Conservation (phyloP, 352 stramenopile genomes). For the Blastocystis sp. region DNA sequence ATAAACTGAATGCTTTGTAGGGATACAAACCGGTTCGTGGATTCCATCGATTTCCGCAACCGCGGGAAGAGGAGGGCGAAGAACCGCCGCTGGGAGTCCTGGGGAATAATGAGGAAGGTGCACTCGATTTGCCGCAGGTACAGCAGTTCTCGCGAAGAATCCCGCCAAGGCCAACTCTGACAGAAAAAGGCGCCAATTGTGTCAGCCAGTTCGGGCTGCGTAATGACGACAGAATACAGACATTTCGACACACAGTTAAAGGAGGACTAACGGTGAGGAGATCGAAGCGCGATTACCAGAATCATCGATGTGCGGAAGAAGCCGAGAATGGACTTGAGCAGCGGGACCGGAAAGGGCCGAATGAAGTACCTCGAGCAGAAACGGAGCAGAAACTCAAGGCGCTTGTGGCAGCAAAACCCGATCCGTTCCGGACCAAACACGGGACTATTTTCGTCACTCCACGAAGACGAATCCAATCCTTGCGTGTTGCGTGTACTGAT, state of each 20-base stretch:
- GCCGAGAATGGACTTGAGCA: constrained; percentile 29
- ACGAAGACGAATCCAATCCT: not conserved
- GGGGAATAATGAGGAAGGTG: constrained; percentile 55
- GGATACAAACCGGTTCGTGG: constrained; percentile 57
- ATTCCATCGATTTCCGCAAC: not conserved
- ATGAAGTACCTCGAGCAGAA: constrained; percentile 61
- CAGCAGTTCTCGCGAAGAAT: constrained; percentile 58
- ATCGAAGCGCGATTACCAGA: not conserved
- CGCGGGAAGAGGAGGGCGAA: constrained; percentile 32
- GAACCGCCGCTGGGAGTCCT: constrained; percentile 14
- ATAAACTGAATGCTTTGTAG: constrained; percentile 49
- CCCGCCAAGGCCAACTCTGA: constrained; percentile 40
- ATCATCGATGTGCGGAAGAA: constrained; percentile 64
- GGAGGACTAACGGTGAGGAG: constrained; percentile 13
- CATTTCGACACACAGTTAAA: constrained; percentile 57
- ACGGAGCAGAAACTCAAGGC: constrained; percentile 21
- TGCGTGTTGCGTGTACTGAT: constrained; percentile 44
- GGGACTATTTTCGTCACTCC: not conserved
- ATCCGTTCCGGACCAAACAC: not conserved
- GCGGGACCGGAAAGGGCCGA: constrained; percentile 11
- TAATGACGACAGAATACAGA: constrained; percentile 43
- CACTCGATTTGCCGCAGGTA: constrained; percentile 61
- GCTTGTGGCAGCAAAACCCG: constrained; percentile 27
- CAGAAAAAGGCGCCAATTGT: constrained; percentile 15
- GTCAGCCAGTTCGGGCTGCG: constrained; percentile 47